phyloP scores from a whole-genome alignment of 2,329 filamentous ascomycete genomes.

The Beauveria scarabaeidicola region DNA sequence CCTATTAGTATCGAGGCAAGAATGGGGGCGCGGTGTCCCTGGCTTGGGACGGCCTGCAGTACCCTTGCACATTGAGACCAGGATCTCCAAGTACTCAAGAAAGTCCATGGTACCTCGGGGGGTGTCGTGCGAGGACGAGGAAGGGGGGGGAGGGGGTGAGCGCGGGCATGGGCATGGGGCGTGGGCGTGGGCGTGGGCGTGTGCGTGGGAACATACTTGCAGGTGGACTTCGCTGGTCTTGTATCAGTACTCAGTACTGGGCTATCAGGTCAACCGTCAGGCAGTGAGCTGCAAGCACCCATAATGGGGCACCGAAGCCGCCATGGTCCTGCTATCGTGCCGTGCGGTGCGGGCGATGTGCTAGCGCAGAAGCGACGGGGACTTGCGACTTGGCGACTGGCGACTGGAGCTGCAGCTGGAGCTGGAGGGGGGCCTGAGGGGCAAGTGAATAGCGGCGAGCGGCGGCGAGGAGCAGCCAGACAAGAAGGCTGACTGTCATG shows the following conservation, averaged over 20 bases:
- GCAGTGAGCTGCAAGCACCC: constrained; percentile 1
- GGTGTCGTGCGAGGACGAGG: not conserved
- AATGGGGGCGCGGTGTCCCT: constrained; percentile 1
- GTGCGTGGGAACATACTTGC: not conserved
- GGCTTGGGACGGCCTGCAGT: not conserved
- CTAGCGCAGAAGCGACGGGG: not conserved
- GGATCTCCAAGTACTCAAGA: constrained; percentile 1
- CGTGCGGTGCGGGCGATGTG: constrained; percentile 6
- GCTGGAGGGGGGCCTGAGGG: not conserved
- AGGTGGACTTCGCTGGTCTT: not conserved
- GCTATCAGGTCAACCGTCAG: not conserved
- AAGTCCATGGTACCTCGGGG: constrained; percentile 3
- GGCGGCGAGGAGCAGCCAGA: not conserved
- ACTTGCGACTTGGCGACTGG: not conserved
- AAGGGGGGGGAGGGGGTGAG: not conserved
- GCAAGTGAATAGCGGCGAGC: not conserved
- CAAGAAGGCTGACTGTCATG: constrained; percentile 4
- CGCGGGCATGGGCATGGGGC: too few relatives aligned
- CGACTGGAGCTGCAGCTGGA: not conserved
- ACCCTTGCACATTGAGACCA: constrained; percentile 1
- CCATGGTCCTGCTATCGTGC: not conserved
- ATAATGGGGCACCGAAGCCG: not conserved
- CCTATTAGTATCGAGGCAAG: constrained; percentile 1
- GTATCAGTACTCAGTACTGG: not conserved
- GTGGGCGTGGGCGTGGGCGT: not conserved